These are phyloP conservation scores for Salix suchowensis DNA, from an alignment of 345 rosid species.

Conservation along the genomic window DNA sequence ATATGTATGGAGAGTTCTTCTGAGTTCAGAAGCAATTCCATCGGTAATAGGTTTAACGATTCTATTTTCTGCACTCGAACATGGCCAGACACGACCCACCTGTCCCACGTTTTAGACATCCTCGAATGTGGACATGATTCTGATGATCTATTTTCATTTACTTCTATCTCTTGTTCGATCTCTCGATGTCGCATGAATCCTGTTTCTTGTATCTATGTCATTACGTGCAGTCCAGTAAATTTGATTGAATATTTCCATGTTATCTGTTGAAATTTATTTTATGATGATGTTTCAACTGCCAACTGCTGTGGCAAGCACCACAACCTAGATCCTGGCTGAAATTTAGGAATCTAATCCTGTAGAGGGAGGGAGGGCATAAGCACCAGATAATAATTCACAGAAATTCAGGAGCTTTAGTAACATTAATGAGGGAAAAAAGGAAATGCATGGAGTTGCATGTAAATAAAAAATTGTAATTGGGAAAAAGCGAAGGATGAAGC, in stretches of 20 bases:
- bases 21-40: neutral
- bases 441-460: slow-evolving; percentile 1
- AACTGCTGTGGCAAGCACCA: neutral
- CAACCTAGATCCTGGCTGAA: neutral
- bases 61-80: neutral
- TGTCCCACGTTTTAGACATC: neutral
- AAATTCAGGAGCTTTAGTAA: slow-evolving; percentile 1
- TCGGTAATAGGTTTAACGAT: neutral
- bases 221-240: neutral
- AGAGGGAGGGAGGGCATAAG: neutral
- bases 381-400: neutral
- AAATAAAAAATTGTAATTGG: neutral
- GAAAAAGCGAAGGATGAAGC: neutral
- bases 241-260: neutral
- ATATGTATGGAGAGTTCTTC: neutral
- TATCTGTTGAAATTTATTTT: neutral
- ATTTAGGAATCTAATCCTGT: neutral
- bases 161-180: neutral
- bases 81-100: neutral
- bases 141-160: neutral
- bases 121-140: neutral
- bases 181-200: neutral
- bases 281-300: neutral
- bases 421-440: neutral
- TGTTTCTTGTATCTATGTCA: neutral